A percentile compares a stretch with the other conserved stretches of the same genome.
These are phyloP conservation scores for Jaapia argillacea DNA, from an alignment of 768 basidiomycete species.

Conservation along the genomic window DNA sequence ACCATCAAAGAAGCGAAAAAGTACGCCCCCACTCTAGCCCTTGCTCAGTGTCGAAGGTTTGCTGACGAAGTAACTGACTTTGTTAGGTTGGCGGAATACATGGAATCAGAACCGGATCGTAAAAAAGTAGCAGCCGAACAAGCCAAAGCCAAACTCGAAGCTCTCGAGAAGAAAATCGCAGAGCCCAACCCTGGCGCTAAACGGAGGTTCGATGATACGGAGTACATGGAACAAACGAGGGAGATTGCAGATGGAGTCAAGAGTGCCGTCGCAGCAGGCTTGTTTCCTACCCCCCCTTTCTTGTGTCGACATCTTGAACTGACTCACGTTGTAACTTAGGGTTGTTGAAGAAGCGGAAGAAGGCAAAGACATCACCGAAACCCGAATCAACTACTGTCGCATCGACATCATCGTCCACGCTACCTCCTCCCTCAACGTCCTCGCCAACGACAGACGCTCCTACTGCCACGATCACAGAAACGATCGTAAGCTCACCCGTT, in stretches of 20 bases:
- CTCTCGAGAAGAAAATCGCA: constrained; percentile 68
- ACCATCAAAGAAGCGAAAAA: constrained; percentile 96
- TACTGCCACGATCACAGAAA: not conserved
- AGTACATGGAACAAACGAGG: constrained; percentile 84
- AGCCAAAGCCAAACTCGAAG: constrained; percentile 74
- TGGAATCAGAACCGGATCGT: constrained; percentile 77
- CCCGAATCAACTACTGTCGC: not conserved
- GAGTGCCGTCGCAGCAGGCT: constrained; percentile 81
- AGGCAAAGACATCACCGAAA: constrained; percentile 32
- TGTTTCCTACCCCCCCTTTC: constrained; percentile 18
- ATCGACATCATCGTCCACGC: not conserved
- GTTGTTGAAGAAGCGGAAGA: constrained; percentile 69
- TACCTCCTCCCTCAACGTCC: not conserved
- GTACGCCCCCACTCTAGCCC: too few relatives aligned
- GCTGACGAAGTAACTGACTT: constrained; percentile 1
- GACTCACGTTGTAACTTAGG: constrained; percentile 26
- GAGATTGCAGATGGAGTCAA: constrained; percentile 89
- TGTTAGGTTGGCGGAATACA: constrained; percentile 68
- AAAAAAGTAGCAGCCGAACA: constrained; percentile 70
- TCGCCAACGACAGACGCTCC: not conserved
- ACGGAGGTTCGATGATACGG: constrained; percentile 84
- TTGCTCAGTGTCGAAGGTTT: not conserved
- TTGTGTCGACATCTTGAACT: not conserved
- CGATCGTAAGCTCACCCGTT: not conserved
- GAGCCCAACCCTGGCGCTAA: constrained; percentile 62